Evolutionary conservation across 306 rosid species (phyloP).

Genomic region (Vicia sativa): DNA sequence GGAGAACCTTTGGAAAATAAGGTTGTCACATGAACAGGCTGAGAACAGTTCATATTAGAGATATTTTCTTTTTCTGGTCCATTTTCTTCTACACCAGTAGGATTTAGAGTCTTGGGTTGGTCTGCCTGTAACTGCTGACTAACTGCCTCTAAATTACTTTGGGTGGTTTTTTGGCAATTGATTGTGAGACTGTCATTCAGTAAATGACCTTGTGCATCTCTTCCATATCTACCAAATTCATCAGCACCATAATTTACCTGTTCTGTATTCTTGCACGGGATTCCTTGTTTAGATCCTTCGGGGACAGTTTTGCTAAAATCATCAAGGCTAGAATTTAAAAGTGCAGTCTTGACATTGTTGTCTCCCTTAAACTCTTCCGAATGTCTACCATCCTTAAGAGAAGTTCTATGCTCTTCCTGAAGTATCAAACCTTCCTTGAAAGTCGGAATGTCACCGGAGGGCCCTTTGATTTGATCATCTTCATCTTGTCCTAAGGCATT

Average conservation of each 20-base stretch:
- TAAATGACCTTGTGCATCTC: constrained; percentile 41
- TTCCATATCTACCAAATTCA: constrained; percentile 38
- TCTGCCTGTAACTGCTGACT: constrained; percentile 40
- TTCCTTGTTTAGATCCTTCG: constrained; percentile 32
- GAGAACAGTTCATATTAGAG: constrained; percentile 27
- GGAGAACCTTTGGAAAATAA: constrained; percentile 34
- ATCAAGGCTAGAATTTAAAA: constrained; percentile 29
- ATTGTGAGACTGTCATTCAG: constrained; percentile 30
- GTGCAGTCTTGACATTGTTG: constrained; percentile 38
- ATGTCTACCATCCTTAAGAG: constrained; percentile 33
- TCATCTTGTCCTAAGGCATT: constrained; percentile 38
- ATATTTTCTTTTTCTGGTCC: constrained; percentile 30
- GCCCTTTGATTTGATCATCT: constrained; percentile 41
- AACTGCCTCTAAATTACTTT: constrained; percentile 39
- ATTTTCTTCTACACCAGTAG: constrained; percentile 27
- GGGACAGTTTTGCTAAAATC: constrained; percentile 38
- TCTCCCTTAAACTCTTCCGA: constrained; percentile 42
- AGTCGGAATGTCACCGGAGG: constrained; percentile 32
- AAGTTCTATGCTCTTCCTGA: constrained; percentile 25
- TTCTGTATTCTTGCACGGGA: constrained; percentile 32
- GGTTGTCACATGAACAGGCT: constrained; percentile 27
- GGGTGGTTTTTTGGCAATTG: constrained; percentile 37
- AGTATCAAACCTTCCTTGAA: constrained; percentile 42
- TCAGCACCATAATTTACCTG: constrained; percentile 38
- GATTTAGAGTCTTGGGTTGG: constrained; percentile 33